Base-by-base conservation (phyloP, 306 rosid genomes). In the Fragaria iinumae region DNA sequence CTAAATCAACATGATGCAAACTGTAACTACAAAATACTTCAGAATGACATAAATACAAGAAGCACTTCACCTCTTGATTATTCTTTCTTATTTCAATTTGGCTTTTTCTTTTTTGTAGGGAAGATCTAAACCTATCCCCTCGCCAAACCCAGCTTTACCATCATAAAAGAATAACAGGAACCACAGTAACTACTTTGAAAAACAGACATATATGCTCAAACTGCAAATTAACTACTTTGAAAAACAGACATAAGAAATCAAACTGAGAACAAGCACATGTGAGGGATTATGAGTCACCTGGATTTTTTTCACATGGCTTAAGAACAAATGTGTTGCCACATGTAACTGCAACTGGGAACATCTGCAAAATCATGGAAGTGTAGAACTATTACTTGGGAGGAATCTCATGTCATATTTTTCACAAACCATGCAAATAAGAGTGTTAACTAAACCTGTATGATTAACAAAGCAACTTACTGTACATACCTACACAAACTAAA, bases 251-350 rank as follows among this genome's bases (percentile, higher is more conserved):
- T 49, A 39, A 53, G 36, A 71, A n/a, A 11, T 27, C 11, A 44
- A 60, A 25, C 72, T 29, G 60, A 32, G 48, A 77, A 78, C 43
- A 29, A 17, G 62, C 13, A 34, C 25, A 71, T 12, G 77, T 47
- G 76, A 52, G 17, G 72, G 76, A 21, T 21, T 55, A 80, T 52
- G 39, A 18, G 73, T 60, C 78, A 91, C 96, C 91, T 57, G 93
- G 90, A 84, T 89, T 79, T 21, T 79, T 86, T 82, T 89, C 93
- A 75, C 87, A 91, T 81, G 96, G 86, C 83, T 91, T 91, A 47
- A 91, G 89, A 71, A 91, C 80, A 84, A 86, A 91, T 69, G 96
- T 89, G 81, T 89, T 89, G 75, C 96, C 93, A 74, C 96, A 91
- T 62, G 89, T 85, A 78, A 91, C 84, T 34, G 96, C 91, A 71